phyloP scores from a whole-genome alignment of 441 rosid species.

The Mallotus japonicus region DNA sequence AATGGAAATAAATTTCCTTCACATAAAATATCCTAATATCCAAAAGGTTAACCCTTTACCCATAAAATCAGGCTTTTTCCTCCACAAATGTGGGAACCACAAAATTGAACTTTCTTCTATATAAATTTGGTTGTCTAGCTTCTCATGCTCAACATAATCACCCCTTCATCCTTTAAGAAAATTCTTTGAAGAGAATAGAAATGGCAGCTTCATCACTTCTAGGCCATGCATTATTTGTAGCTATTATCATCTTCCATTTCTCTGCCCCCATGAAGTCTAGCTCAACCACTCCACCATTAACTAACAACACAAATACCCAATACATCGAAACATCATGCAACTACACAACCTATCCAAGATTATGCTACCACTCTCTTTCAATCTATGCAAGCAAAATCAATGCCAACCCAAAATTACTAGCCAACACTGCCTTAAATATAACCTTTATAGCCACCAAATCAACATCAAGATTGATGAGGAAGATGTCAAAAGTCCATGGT shows the following conservation, averaged over 20 bases:
- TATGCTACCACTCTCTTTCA: conserved; percentile 62
- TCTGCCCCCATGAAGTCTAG: conserved; percentile 19
- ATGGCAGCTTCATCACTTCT: conserved; percentile 24
- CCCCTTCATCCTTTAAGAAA: too few relatives aligned
- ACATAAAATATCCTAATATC: too few relatives aligned
- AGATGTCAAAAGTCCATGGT: conserved; percentile 34
- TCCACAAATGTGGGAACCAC: too few relatives aligned
- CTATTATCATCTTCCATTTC: conserved; percentile 31
- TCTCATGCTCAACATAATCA: too few relatives aligned
- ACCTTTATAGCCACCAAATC: conserved; percentile 45
- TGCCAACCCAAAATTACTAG: conserved; percentile 44
- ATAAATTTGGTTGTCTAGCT: too few relatives aligned
- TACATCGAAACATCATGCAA: conserved; percentile 62
- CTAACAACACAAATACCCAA: conserved; percentile 25
- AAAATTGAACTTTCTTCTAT: too few relatives aligned
- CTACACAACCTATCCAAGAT: conserved; percentile 51
- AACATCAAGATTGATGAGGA: conserved; percentile 35
- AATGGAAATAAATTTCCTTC: too few relatives aligned
- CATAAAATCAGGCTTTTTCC: too few relatives aligned
- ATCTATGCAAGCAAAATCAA: conserved; percentile 49
- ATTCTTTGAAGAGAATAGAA: too few relatives aligned
- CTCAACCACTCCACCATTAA: conserved; percentile 17
- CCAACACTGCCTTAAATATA: conserved; percentile 52
- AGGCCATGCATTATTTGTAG: not conserved
- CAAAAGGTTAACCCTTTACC: too few relatives aligned